A percentile compares a stretch with the other conserved stretches of the same genome.
Evolutionary conservation across 352 stramenopile genomes (phyloP).

Genomic region (Globisporangium cystogenes): DNA sequence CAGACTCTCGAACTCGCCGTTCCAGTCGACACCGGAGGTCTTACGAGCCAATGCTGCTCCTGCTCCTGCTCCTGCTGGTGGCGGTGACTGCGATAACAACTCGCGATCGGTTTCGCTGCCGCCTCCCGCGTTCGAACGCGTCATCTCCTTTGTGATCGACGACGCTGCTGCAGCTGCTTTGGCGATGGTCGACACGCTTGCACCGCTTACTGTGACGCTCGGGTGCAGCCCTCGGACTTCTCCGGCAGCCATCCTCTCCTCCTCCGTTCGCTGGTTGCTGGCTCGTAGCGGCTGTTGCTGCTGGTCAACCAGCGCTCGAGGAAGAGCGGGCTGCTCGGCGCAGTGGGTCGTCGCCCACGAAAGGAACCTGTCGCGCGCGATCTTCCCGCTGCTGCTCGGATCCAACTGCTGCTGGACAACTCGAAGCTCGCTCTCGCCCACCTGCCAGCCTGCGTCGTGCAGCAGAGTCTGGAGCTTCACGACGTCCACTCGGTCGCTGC

Average conservation of each 20-base stretch:
- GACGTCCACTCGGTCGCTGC: conserved; percentile 33
- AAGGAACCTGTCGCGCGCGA: conserved; percentile 34
- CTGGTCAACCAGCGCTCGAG: conserved; percentile 4
- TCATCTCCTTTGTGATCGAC: not conserved
- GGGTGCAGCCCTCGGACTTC: not conserved
- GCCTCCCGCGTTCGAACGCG: not conserved
- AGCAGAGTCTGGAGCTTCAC: conserved; percentile 40
- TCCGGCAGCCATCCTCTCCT: not conserved
- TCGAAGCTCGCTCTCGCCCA: conserved; percentile 26
- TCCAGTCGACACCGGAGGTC: not conserved
- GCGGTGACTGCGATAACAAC: not conserved
- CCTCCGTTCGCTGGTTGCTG: conserved; percentile 2
- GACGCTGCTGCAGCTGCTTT: not conserved
- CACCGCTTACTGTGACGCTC: not conserved
- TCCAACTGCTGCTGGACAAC: conserved; percentile 58
- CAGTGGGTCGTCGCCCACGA: conserved; percentile 37
- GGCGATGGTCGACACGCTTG: not conserved
- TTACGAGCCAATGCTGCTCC: not conserved
- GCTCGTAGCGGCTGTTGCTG: not conserved
- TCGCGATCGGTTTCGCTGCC: not conserved
- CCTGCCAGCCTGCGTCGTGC: conserved; percentile 48
- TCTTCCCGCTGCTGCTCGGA: conserved; percentile 27
- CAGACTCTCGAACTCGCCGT: conserved; percentile 2
- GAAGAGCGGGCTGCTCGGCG: conserved; percentile 21
- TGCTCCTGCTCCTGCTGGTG: not conserved